phyloP scores from a whole-genome alignment of 257 asterid species.

The Solanum stenotomum region DNA sequence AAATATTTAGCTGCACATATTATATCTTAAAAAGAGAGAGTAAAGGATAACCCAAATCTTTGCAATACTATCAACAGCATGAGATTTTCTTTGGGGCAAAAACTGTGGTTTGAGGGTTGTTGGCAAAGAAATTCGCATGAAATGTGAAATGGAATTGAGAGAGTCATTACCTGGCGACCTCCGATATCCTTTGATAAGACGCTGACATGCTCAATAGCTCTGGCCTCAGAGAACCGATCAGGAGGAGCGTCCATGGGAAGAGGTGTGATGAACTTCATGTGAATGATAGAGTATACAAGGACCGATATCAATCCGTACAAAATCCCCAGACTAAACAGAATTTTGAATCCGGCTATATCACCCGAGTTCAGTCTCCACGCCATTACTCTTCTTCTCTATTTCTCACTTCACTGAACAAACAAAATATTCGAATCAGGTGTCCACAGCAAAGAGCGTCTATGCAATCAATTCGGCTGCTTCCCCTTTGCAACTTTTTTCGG shows the following conservation, averaged over 20 bases:
- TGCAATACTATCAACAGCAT: neutral
- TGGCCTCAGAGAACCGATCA: conserved; percentile 84
- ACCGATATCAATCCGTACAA: conserved; percentile 50
- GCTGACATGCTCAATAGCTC: conserved; percentile 90
- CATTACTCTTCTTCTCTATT: neutral
- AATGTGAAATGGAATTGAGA: neutral
- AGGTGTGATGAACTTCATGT: conserved; percentile 73
- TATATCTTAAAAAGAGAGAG: neutral
- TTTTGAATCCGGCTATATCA: conserved; percentile 68
- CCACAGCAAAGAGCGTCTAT: neutral
- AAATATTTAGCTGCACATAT: neutral
- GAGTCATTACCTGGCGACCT: conserved; percentile 70
- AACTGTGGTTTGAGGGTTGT: neutral
- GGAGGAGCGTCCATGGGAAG: conserved; percentile 76
- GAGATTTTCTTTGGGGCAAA: neutral
- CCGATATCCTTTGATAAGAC: conserved; percentile 83
- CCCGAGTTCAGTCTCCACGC: conserved; percentile 39
- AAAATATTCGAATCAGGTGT: neutral
- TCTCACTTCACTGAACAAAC: neutral
- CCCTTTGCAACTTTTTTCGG: neutral
- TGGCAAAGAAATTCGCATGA: neutral
- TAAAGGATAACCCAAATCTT: neutral
- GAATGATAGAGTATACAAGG: conserved; percentile 41
- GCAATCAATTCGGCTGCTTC: neutral
- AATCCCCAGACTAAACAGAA: conserved; percentile 32